Base-by-base conservation (phyloP, 805 yeast species). In the Kuraishia ogatae region DNA sequence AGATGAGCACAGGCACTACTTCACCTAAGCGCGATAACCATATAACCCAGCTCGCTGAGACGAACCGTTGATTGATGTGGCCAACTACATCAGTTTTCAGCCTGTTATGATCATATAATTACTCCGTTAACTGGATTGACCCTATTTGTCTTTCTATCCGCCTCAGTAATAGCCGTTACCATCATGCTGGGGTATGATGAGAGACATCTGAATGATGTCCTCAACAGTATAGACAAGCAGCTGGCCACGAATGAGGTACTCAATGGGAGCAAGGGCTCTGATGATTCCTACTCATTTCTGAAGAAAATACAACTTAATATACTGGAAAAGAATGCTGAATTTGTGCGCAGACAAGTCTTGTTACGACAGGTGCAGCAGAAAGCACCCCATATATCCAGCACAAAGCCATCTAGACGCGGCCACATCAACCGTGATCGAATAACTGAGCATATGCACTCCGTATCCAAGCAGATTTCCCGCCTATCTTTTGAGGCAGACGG, bases 281-380 rank as follows among this genome's bases (percentile, higher is more conserved):
- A 54, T 11, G 59, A 63, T 23, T 63, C 55, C 48, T n/a, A 19
- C 24, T 23, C 52, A 7, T 53, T 53, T 26, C n/a, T 53, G 28
- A 24, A 53, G 26, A 23, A 22, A n/a, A 20, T 53, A 13, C 22
- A 48, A 21, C 39, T 53, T 24, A 49, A 19, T 21, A 48, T 49
- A 35, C 17, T 29, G 23, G 55, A 19, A 47, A 51, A 19, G 47
- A 55, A 23, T 46, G 23, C n/a, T 2, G 54, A 47, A 22, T 22
- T 29, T 28, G 50, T 48, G 20, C 46, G 51, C 29, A 21, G 50
- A n/a, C 57, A 55, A 20, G 54, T 51, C 7, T 10, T 35, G 19
- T 13, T 19, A 21, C 56, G 28, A 19, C 49, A 39, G 26, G 22
- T 24, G 46, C 39, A 20, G 55, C 46, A 29, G 57, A 53, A 21